Percentiles rank a stretch among this genome's conserved stretches.
phyloP scores from a whole-genome alignment of 441 rosid genomes.

The Pelargonium fulgidum region DNA sequence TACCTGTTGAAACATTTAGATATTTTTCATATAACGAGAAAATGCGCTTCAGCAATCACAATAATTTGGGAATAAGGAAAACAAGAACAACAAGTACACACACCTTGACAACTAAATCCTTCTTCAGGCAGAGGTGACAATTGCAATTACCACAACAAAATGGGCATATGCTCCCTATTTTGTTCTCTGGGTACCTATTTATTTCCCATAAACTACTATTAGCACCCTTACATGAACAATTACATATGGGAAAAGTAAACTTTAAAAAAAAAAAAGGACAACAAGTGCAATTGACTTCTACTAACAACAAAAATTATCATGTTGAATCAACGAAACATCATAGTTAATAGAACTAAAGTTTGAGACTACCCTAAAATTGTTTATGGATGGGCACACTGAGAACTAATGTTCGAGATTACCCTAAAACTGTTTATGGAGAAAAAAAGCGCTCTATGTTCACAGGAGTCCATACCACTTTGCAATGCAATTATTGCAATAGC shows the following conservation, averaged over 20 bases:
- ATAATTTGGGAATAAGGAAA: neutral
- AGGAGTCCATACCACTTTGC: slow-evolving; percentile 30
- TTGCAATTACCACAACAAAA: slow-evolving; percentile 40
- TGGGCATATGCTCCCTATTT: slow-evolving; percentile 27
- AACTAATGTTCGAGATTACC: too few species aligned
- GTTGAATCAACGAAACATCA: too few species aligned
- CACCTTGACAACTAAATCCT: slow-evolving; percentile 31
- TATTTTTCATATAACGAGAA: slow-evolving; percentile 5
- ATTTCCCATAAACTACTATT: too few species aligned
- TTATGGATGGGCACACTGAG: too few species aligned
- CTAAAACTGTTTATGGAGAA: neutral
- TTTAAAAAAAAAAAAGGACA: too few species aligned
- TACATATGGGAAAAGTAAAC: too few species aligned
- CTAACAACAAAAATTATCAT: too few species aligned
- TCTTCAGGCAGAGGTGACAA: slow-evolving; percentile 38
- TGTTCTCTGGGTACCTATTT: slow-evolving; percentile 35
- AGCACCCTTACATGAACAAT: too few species aligned
- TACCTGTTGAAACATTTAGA: slow-evolving; percentile 24
- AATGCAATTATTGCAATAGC: slow-evolving; percentile 38
- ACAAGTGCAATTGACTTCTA: too few species aligned
- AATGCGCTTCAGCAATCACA: neutral
- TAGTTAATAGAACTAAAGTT: too few species aligned
- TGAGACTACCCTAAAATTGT: too few species aligned
- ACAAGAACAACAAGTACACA: neutral
- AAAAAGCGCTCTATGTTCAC: slow-evolving; percentile 14